These are phyloP conservation scores for Zopfia rhizophila DNA, from an alignment of 2,329 filamentous ascomycete genomes.

Conservation along the genomic window DNA sequence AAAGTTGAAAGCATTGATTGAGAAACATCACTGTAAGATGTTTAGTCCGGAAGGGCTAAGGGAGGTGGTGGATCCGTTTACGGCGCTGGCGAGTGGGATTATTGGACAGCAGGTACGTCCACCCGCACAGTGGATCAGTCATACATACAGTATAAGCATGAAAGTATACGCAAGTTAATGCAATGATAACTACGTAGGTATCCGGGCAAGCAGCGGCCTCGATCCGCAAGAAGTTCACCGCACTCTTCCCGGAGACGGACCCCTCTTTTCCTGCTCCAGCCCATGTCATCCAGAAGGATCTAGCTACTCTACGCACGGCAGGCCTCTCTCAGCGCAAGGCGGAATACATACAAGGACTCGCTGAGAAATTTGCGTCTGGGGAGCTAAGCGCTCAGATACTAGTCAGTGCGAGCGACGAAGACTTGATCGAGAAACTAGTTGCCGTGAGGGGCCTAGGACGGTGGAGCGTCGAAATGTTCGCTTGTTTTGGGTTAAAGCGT, in stretches of 20 bases:
- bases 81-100: constrained; percentile 83
- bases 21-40: constrained; percentile 77
- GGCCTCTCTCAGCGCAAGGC: constrained; percentile 95
- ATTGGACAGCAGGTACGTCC: constrained; percentile 81
- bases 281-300: constrained; percentile 70
- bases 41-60: constrained; percentile 86
- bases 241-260: constrained; percentile 68
- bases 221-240: constrained; percentile 87
- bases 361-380: constrained; percentile 79
- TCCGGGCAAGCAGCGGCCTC: constrained; percentile 89
- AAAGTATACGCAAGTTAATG: neutral
- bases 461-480: constrained; percentile 99
- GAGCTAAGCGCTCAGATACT: constrained; percentile 82
- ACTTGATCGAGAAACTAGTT: constrained; percentile 82
- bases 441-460: constrained; percentile 86
- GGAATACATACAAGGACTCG: constrained; percentile 90
- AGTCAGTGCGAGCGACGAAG: constrained; percentile 82
- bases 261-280: constrained; percentile 77
- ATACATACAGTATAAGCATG: neutral
- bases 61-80: constrained; percentile 89
- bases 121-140: neutral
- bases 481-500: constrained; percentile 91
- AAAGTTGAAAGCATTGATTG: constrained; percentile 76
- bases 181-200: constrained; percentile 59
- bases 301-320: constrained; percentile 78